Percentiles rank a stretch among this genome's conserved stretches.
Evolutionary conservation across 2,329 filamentous ascomycete genomes (phyloP).

Genomic region (Parafenestella ontariensis): DNA sequence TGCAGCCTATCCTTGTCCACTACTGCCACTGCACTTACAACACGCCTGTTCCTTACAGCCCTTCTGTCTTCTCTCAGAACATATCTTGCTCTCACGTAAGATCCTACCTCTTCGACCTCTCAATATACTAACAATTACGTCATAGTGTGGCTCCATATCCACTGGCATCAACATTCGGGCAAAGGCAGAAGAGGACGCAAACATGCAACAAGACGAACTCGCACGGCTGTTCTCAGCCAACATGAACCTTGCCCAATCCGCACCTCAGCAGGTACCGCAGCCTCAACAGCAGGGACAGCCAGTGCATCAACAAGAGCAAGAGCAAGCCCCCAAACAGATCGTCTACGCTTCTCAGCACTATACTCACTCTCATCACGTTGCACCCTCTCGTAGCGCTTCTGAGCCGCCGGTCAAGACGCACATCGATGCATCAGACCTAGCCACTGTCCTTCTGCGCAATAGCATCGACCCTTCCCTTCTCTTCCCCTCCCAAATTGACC

Average conservation of each 20-base stretch:
- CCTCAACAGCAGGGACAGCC: conserved; percentile 14
- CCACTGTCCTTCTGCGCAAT: conserved; percentile 68
- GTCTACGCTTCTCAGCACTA: conserved; percentile 85
- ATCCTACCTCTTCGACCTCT: conserved; percentile 16
- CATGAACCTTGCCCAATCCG: conserved; percentile 65
- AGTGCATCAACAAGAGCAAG: conserved; percentile 21
- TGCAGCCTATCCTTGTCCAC: conserved; percentile 49
- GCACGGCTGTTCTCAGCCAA: conserved; percentile 79
- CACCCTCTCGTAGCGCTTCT: conserved; percentile 37
- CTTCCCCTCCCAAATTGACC: conserved; percentile 75
- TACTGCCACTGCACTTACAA: conserved; percentile 50
- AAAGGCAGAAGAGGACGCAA: conserved; percentile 38
- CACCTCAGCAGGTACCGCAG: conserved; percentile 54
- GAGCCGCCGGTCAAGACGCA: conserved; percentile 42
- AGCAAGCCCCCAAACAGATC: conserved; percentile 56
- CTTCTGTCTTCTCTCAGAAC: conserved; percentile 53
- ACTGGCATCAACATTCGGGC: conserved; percentile 52
- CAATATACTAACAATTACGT: conserved; percentile 43
- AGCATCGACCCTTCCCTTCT: conserved; percentile 74
- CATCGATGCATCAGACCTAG: conserved; percentile 51
- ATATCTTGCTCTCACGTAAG: conserved; percentile 57
- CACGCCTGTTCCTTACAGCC: conserved; percentile 51
- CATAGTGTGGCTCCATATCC: conserved; percentile 54
- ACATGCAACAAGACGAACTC: conserved; percentile 79
- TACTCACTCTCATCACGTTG: conserved; percentile 76